Conservation (phyloP, 768 basidiomycete species). For the Coprinopsis marcescibilis region DNA sequence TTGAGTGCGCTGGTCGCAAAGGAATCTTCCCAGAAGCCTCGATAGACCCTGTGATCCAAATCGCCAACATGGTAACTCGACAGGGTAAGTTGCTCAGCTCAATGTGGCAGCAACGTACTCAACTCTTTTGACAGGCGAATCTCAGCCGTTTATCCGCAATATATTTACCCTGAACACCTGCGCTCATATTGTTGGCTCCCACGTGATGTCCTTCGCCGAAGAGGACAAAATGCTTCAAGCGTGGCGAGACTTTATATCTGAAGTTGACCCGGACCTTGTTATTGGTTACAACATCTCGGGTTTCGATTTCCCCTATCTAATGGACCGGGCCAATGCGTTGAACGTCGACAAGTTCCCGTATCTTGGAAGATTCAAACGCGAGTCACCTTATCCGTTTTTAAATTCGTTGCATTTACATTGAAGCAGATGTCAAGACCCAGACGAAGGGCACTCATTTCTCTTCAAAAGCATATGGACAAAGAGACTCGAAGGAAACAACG, state of each 20-base stretch:
- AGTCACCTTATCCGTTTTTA: constrained; percentile 10
- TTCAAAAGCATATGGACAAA: constrained; percentile 94
- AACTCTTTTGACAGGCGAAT: constrained; percentile 55
- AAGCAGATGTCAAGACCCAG: constrained; percentile 65
- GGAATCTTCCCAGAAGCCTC: constrained; percentile 94
- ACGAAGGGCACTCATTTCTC: constrained; percentile 96
- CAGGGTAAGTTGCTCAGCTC: constrained; percentile 58
- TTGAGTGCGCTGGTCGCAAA: constrained; percentile 97
- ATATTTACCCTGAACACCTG: constrained; percentile 95
- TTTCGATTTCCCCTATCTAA: constrained; percentile 95
- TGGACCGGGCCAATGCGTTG: constrained; percentile 85
- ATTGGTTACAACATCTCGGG: constrained; percentile 93
- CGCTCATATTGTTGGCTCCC: constrained; percentile 94
- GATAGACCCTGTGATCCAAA: constrained; percentile 93
- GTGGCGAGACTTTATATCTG: constrained; percentile 89
- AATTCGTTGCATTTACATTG: constrained; percentile 5
- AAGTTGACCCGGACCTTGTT: constrained; percentile 91
- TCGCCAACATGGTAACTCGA: constrained; percentile 97
- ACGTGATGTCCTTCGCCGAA: constrained; percentile 78
- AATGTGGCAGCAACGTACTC: not conserved
- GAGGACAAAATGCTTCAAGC: constrained; percentile 68
- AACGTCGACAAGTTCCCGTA: constrained; percentile 64
- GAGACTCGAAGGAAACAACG: constrained; percentile 90
- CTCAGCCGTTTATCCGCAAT: constrained; percentile 91
- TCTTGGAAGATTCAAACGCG: constrained; percentile 74